Evolutionary conservation across 257 asterid genomes (phyloP).

Genomic region (Parsonsia alboflavescens): DNA sequence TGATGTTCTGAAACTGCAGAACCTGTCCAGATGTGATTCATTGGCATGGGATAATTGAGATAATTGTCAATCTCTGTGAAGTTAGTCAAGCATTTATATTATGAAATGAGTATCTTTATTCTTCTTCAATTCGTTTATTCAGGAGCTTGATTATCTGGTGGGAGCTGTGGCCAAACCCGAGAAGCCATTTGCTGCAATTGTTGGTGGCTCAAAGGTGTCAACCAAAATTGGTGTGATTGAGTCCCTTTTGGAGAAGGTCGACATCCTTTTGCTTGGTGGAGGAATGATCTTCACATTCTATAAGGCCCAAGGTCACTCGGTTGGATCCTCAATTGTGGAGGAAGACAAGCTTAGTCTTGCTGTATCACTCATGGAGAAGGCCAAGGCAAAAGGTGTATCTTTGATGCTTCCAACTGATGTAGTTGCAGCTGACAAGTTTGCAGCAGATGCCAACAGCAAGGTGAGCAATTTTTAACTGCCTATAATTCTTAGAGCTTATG

Average conservation of each 20-base stretch:
- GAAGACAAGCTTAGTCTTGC: conserved; percentile 81
- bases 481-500: not conserved
- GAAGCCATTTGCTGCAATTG: conserved; percentile 88
- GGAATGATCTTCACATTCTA: conserved; percentile 84
- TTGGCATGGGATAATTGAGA: not conserved
- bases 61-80: not conserved
- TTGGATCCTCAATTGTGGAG: conserved; percentile 81
- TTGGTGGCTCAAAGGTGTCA: conserved; percentile 85
- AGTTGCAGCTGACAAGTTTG: conserved; percentile 69
- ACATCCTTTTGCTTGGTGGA: conserved; percentile 71
- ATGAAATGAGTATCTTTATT: not conserved
- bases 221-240: conserved; percentile 67
- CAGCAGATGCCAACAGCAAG: conserved; percentile 83
- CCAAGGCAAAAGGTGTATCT: conserved; percentile 69
- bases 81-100: not conserved
- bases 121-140: conserved; percentile 7
- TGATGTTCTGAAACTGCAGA: not conserved
- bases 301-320: conserved; percentile 73
- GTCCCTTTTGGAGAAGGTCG: conserved; percentile 66
- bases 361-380: conserved; percentile 62
- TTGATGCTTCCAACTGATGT: conserved; percentile 73
- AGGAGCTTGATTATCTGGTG: conserved; percentile 83
- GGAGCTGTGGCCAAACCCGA: conserved; percentile 76
- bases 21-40: not conserved
- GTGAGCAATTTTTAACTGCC: conserved; percentile 16